phyloP scores from a whole-genome alignment of 2,329 filamentous ascomycete species.

The Elsinoe arachidis region DNA sequence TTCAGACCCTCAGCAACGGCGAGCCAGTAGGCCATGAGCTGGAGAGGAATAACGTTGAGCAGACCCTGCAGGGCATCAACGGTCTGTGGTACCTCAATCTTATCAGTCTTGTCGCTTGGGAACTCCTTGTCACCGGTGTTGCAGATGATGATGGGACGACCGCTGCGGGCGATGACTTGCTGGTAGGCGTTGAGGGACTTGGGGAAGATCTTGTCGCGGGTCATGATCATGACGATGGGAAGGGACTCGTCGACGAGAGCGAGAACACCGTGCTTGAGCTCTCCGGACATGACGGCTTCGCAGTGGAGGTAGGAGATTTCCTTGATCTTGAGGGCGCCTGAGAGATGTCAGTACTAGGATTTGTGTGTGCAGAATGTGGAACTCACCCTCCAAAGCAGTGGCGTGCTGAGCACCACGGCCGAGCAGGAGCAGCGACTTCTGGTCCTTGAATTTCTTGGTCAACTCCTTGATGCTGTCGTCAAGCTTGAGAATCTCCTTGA shows the following conservation, averaged over 20 bases:
- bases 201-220: constrained; percentile 88
- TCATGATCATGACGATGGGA: constrained; percentile 99
- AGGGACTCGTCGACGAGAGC: constrained; percentile 97
- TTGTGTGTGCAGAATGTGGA: not conserved
- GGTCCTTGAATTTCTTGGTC: constrained; percentile 90
- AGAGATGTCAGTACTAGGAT: constrained; percentile 21
- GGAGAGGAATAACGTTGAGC: constrained; percentile 92
- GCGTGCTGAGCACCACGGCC: constrained; percentile 95
- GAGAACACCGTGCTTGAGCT: constrained; percentile 97
- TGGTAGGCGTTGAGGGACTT: constrained; percentile 99
- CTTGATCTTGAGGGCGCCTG: constrained; percentile 93
- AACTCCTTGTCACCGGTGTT: constrained; percentile 87
- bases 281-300: constrained; percentile 99
- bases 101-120: constrained; percentile 76
- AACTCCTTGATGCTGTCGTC: constrained; percentile 92
- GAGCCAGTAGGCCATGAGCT: constrained; percentile 98
- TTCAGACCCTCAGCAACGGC: constrained; percentile 93
- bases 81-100: constrained; percentile 94
- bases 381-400: constrained; percentile 77
- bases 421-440: constrained; percentile 89
- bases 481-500: constrained; percentile 82
- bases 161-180: constrained; percentile 93
- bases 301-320: constrained; percentile 99
- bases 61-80: constrained; percentile 94
- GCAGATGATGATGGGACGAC: constrained; percentile 98